Base-by-base conservation (phyloP, 2,329 filamentous ascomycete species). In the Paradendryphiella salina region DNA sequence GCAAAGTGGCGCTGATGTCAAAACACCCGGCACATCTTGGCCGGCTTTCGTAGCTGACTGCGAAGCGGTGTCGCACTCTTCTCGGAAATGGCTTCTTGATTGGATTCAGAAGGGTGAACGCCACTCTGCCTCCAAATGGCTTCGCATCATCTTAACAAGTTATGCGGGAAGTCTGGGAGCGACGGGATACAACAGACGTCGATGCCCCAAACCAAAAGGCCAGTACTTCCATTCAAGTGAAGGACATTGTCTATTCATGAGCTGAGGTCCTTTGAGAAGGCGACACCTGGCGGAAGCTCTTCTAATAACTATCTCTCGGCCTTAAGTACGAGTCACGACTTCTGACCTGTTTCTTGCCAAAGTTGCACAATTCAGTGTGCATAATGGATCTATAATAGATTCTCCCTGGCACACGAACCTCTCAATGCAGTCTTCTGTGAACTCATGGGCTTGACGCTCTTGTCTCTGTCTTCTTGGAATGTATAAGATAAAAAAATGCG, bases 1-100 rank as follows among this genome's bases (percentile, higher is more conserved):
- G 10, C 47, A 52, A 28, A 44, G 49, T 11, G 33, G 28, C 9
- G 34, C 51, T 33, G 37, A 43, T 4, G 23, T 50, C 17, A 41
- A 52, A n/a, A 50, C 50, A 17, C 52, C 54, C 7, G 58, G 58
- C 3, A 54, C 58, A 1, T 46, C 58, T 18, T 60, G 58, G 58
- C 58, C 55, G 21, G 58, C 58, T 34, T 60, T 60, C 28, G 51
- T 60, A 28, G 58, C 58, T 10, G 58, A 55, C 1, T 56, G 55
- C 15, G 58, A 60, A 26, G 58, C 58, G 8, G 42, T 56, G 20
- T 58, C 52, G 20, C 21, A 17, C 10, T 41, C 40, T 18, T 31
- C 58, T 9, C 47, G 54, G 21, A 34, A 52, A 11, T 62, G 56
- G 45, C 17, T 62, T 1, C 50, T 52, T 40, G 36, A 15, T 9